Evolutionary conservation across 2,329 filamentous ascomycete genomes (phyloP).

Genomic region (Shiraia sp.): DNA sequence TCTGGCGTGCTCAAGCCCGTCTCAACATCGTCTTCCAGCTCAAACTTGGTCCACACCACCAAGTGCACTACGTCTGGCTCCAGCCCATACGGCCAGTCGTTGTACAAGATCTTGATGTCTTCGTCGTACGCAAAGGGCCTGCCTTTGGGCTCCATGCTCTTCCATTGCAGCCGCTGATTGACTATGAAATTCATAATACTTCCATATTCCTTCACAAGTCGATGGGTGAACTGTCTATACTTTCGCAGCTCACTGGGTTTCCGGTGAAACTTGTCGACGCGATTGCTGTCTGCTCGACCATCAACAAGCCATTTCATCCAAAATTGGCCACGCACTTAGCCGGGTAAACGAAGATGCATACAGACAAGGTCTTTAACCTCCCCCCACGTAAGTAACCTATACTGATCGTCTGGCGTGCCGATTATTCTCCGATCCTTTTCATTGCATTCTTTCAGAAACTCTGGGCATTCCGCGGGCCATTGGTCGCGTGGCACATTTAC

Average conservation of each 20-base stretch:
- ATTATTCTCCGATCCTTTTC: constrained; percentile 73
- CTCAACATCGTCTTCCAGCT: constrained; percentile 68
- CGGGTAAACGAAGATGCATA: constrained; percentile 17
- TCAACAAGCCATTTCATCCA: constrained; percentile 9
- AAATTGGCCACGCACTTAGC: neutral
- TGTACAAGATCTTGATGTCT: constrained; percentile 76
- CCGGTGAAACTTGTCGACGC: constrained; percentile 76
- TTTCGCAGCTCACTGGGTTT: constrained; percentile 75
- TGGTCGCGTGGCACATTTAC: constrained; percentile 70
- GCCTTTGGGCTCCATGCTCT: constrained; percentile 47
- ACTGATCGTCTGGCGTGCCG: constrained; percentile 69
- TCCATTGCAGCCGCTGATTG: constrained; percentile 71
- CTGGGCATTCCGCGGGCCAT: constrained; percentile 70
- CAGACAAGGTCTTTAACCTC: constrained; percentile 64
- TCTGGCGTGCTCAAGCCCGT: constrained; percentile 68
- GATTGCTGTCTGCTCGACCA: constrained; percentile 58
- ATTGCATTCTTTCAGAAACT: constrained; percentile 65
- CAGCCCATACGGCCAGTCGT: constrained; percentile 94
- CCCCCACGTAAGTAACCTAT: constrained; percentile 68
- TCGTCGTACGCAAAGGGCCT: constrained; percentile 53
- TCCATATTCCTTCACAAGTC: constrained; percentile 69
- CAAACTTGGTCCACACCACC: constrained; percentile 92
- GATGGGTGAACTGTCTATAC: constrained; percentile 72
- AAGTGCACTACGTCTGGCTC: constrained; percentile 78
- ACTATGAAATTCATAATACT: constrained; percentile 79